These are phyloP conservation scores for Entomortierella parvispora DNA, from an alignment of 192 early-diverging fungal genomes.

Conservation along the genomic window DNA sequence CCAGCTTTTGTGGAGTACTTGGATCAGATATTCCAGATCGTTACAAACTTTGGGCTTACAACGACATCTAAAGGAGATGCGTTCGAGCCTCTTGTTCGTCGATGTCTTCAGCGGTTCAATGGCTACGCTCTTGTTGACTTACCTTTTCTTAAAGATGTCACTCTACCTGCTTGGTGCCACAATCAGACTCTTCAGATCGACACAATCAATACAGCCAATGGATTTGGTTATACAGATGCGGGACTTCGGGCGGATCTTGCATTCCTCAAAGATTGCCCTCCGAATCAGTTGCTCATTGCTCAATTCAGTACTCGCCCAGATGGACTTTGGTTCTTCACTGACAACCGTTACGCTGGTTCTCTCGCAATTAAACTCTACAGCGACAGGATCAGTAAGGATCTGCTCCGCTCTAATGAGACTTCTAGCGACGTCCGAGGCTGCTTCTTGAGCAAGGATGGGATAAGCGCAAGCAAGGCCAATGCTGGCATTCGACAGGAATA, in stretches of 20 bases:
- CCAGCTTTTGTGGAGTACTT: conserved; percentile 19
- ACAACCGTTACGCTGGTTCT: conserved; percentile 19
- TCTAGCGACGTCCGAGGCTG: conserved; percentile 22
- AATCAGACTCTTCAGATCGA: conserved; percentile 18
- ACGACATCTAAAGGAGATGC: conserved; percentile 12
- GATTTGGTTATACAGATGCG: conserved; percentile 9
- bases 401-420: neutral
- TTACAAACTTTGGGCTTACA: conserved; percentile 10
- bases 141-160: conserved; percentile 4
- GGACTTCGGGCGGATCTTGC: conserved; percentile 7
- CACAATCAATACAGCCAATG: conserved; percentile 17
- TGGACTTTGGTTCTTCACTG: conserved; percentile 25
- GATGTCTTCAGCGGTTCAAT: conserved; percentile 6
- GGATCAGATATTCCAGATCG: conserved; percentile 11
- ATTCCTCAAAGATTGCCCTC: neutral
- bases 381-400: neutral
- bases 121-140: neutral
- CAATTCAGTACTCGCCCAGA: conserved; percentile 8
- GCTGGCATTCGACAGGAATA: neutral
- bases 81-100: conserved; percentile 2
- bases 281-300: conserved; percentile 13
- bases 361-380: conserved; percentile 25
- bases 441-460: conserved; percentile 20
- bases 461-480: neutral
- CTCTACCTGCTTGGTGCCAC: conserved; percentile 17